phyloP scores from a whole-genome alignment of 1,139 yeast species.

The Sugiyamaella neomexicana region DNA sequence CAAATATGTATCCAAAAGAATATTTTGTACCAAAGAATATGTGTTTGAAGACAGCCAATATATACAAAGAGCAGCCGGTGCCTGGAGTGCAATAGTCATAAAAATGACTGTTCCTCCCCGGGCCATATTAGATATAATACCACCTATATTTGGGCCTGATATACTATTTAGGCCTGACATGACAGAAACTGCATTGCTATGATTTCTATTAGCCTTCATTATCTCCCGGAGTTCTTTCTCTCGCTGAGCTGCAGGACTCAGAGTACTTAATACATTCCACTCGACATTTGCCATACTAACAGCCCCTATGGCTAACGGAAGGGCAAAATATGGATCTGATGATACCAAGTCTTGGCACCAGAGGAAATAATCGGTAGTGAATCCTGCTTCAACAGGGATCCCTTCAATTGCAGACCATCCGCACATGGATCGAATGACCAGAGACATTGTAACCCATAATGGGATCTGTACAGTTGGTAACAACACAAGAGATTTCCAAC shows the following conservation, averaged over 20 bases:
- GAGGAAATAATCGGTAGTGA: conserved; percentile 55
- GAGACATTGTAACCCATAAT: conserved; percentile 77
- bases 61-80: conserved; percentile 74
- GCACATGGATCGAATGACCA: conserved; percentile 71
- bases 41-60: conserved; percentile 87
- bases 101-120: conserved; percentile 74
- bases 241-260: conserved; percentile 40
- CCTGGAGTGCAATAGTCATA: conserved; percentile 83
- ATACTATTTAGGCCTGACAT: conserved; percentile 43
- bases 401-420: conserved; percentile 57
- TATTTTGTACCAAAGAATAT: conserved; percentile 73
- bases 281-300: conserved; percentile 76
- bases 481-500: conserved; percentile 73
- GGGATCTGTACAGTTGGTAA: conserved; percentile 82
- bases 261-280: conserved; percentile 65
- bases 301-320: conserved; percentile 72
- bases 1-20: conserved; percentile 63
- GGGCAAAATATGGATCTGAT: conserved; percentile 60
- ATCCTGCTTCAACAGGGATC: conserved; percentile 54
- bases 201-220: conserved; percentile 20
- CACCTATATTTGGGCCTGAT: conserved; percentile 57
- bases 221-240: conserved; percentile 20
- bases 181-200: conserved; percentile 28
- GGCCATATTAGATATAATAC: conserved; percentile 60
- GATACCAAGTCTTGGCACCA: conserved; percentile 64